A percentile compares a stretch with the other conserved stretches of the same genome.
Evolutionary conservation across 352 stramenopile genomes (phyloP).

Genomic region (Globisporangium apiculatum): DNA sequence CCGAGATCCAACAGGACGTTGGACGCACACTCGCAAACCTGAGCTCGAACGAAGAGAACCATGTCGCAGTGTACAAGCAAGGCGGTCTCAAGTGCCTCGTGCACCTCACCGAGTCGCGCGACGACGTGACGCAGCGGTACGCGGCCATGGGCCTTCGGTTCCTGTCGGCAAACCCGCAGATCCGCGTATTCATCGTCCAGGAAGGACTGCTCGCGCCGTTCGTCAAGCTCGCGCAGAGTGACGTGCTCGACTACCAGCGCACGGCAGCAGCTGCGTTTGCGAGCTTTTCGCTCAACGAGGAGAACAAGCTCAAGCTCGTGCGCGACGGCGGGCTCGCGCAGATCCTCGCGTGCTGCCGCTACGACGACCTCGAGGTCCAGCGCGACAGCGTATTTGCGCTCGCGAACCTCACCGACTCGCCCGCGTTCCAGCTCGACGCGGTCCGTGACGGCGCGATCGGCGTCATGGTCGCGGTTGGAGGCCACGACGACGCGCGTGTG

Average conservation of each 20-base stretch:
- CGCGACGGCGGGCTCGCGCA: conserved; percentile 85
- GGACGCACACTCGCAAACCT: conserved; percentile 90
- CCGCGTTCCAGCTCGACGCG: conserved; percentile 87
- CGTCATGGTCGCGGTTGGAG: conserved; percentile 64
- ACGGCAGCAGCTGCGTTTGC: conserved; percentile 91
- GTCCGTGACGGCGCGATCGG: conserved; percentile 84
- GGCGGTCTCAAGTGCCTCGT: conserved; percentile 89
- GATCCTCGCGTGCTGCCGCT: conserved; percentile 88
- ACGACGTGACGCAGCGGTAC: conserved; percentile 94
- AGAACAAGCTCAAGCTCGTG: conserved; percentile 93
- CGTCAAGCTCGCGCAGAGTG: conserved; percentile 86
- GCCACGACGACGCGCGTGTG: conserved; percentile 85
- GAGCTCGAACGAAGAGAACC: conserved; percentile 92
- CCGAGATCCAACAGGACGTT: conserved; percentile 94
- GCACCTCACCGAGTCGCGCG: conserved; percentile 74
- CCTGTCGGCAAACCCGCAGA: conserved; percentile 89
- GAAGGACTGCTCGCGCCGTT: conserved; percentile 89
- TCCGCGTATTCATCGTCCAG: conserved; percentile 90
- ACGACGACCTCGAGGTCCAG: conserved; percentile 88
- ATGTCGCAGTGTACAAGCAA: conserved; percentile 90
- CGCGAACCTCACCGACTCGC: conserved; percentile 89
- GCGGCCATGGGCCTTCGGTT: conserved; percentile 94
- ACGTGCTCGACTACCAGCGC: conserved; percentile 89
- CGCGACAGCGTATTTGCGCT: conserved; percentile 92
- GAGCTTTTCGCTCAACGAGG: conserved; percentile 89